A percentile compares a stretch with the other conserved stretches of the same genome.
Evolutionary conservation across 345 rosid species (phyloP).

Genomic region (Eutrema yunnanense): DNA sequence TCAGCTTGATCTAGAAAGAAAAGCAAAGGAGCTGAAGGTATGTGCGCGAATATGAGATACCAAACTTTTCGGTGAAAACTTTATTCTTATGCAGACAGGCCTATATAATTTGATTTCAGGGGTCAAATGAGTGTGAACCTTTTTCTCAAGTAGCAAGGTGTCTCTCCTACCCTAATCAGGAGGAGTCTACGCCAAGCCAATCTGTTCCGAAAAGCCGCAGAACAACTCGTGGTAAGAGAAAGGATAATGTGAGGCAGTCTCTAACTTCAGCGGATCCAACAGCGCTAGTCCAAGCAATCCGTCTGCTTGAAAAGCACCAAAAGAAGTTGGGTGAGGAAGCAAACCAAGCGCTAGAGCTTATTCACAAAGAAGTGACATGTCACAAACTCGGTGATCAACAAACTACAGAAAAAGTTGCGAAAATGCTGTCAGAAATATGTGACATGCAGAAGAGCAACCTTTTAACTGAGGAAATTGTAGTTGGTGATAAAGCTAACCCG

Average conservation of each 20-base stretch:
- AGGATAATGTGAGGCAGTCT: constrained; percentile 53
- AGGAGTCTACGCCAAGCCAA: constrained; percentile 34
- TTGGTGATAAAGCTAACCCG: constrained; percentile 50
- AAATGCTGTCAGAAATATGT: constrained; percentile 76
- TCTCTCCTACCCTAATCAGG: constrained; percentile 55
- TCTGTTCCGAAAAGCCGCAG: constrained; percentile 36
- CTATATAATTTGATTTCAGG: constrained; percentile 33
- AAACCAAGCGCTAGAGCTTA: constrained; percentile 81
- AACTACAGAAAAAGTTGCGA: constrained; percentile 70
- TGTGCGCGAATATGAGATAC: not conserved
- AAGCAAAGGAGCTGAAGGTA: constrained; percentile 69
- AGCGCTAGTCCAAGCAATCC: constrained; percentile 71
- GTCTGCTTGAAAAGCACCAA: constrained; percentile 79
- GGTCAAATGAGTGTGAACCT: constrained; percentile 48
- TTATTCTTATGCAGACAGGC: not conserved
- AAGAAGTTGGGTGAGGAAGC: constrained; percentile 89
- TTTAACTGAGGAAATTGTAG: constrained; percentile 45
- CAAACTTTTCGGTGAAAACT: not conserved
- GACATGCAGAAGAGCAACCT: constrained; percentile 62
- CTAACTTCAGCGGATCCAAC: constrained; percentile 66
- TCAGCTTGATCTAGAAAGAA: constrained; percentile 72
- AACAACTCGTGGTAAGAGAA: constrained; percentile 39
- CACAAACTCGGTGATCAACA: constrained; percentile 73
- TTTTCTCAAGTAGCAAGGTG: constrained; percentile 64
- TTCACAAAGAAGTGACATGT: constrained; percentile 87